Evolutionary conservation across 2,329 filamentous ascomycete species (phyloP), one percentile per base, ranked within the genome.

Genomic region (Pseudogymnoascus verrucosus): DNA sequence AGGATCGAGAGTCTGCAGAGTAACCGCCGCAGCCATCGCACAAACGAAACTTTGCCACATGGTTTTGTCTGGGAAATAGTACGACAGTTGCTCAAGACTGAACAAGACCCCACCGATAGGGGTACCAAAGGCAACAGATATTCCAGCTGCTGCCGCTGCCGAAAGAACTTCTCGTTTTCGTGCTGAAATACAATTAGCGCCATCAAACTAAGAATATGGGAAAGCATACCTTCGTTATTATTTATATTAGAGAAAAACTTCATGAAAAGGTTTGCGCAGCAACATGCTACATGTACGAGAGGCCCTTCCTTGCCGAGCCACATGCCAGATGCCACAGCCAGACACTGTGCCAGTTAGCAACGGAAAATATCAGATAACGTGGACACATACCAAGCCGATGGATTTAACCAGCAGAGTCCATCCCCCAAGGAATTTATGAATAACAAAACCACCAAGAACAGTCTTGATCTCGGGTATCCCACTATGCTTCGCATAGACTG

Each of bases 41-140:
- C 95, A 98, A 42, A 99, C 95, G 72, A 99, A 99, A 71, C 92
- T 96, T 75, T 97, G 95, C 95, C 95, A 99, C 95, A 99, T 98
- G 8, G 95, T 98, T 76, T 98, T 98, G 77, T 98, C 93, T 0
- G 95, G 93, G 70, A 98, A 98, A 76, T 97, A 98, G 75, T 97
- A 98, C 0, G 92, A 96, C 2, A 98, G 80, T 82, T 96, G 91
- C 84, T 96, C 93, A n/a, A 98, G 84, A 76, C 91, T 96, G 79
- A 98, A 98, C 19, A 98, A 78, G 21, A 98, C 93, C 57, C 93
- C 93, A 10, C 93, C 95, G 63, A 98, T 96, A 7, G 93, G 93
- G 5, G 93, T 91, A 31, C 93, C 93, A 74, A 97, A 97, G 51
- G 93, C 93, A 28, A 97, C 93, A 1, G 92, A 96, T 42, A 97